Evolutionary conservation across 768 basidiomycete genomes (phyloP).

Genomic region (Boletus insuetus): DNA sequence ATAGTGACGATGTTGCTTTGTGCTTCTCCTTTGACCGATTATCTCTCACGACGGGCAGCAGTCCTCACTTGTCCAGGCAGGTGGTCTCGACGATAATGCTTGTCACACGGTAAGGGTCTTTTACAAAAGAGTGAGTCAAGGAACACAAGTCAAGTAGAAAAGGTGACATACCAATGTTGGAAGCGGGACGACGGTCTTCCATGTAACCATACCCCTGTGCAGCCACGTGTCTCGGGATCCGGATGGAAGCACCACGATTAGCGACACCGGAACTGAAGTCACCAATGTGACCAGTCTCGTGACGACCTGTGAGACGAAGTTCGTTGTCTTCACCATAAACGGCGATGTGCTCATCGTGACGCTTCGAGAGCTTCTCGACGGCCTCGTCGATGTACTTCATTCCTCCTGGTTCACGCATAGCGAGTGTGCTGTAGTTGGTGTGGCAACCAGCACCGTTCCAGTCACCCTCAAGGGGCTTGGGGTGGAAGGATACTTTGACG

Average conservation of each 20-base stretch:
- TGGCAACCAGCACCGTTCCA: constrained; percentile 99
- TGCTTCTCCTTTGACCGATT: constrained; percentile 1
- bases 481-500: constrained; percentile 98
- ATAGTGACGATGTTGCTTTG: constrained; percentile 20
- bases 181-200: constrained; percentile 95
- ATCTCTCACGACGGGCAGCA: constrained; percentile 12
- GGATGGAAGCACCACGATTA: constrained; percentile 95
- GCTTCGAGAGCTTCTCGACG: constrained; percentile 88
- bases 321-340: constrained; percentile 99
- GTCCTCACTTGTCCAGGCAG: constrained; percentile 55
- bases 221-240: constrained; percentile 92
- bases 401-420: constrained; percentile 92
- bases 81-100: constrained; percentile 88
- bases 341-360: constrained; percentile 93
- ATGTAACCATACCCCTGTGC: constrained; percentile 93
- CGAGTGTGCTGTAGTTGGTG: constrained; percentile 95
- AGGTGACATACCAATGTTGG: constrained; percentile 77
- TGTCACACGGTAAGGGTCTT: constrained; percentile 95
- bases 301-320: constrained; percentile 89
- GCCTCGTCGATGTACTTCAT: constrained; percentile 90
- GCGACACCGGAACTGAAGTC: constrained; percentile 93
- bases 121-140: constrained; percentile 7
- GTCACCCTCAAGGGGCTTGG: constrained; percentile 94
- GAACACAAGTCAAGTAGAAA: background rate
- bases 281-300: constrained; percentile 96